A percentile compares a stretch with the other conserved stretches of the same genome.
phyloP scores from a whole-genome alignment of 768 basidiomycete species.

The Vararia minispora region DNA sequence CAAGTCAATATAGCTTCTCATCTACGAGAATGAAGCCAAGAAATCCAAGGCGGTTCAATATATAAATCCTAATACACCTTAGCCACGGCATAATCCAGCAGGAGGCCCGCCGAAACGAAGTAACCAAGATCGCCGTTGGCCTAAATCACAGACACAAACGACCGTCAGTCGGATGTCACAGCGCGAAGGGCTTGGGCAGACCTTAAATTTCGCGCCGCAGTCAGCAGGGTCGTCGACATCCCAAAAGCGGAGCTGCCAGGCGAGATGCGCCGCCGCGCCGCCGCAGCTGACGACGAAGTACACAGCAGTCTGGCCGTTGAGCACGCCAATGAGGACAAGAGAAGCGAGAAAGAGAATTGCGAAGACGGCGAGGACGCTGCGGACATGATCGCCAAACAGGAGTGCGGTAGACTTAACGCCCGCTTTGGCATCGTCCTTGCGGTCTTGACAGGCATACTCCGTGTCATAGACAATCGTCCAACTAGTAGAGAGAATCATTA shows the following conservation, averaged over 20 bases:
- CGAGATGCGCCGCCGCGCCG: conserved; percentile 14
- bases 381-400: conserved; percentile 53
- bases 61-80: too few relatives aligned
- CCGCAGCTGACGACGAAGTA: conserved; percentile 14
- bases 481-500: not conserved
- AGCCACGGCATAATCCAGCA: conserved; percentile 15
- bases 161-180: too few relatives aligned
- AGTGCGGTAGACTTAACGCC: conserved; percentile 70
- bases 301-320: conserved; percentile 20
- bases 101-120: conserved; percentile 14
- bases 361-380: conserved; percentile 43
- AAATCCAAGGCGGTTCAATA: too few relatives aligned
- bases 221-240: conserved; percentile 14
- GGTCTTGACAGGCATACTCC: conserved; percentile 73
- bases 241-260: conserved; percentile 16
- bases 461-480: conserved; percentile 39
- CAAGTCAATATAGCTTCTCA: too few relatives aligned
- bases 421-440: conserved; percentile 57
- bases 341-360: conserved; percentile 39
- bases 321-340: conserved; percentile 42
- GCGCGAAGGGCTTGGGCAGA: too few relatives aligned
- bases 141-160: too few relatives aligned
- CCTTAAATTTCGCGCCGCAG: conserved; percentile 12
- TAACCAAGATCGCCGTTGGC: conserved; percentile 14
- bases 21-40: too few relatives aligned